These are phyloP conservation scores for Sporothrix pallida DNA, from an alignment of 2,329 filamentous ascomycete genomes.

Conservation along the genomic window DNA sequence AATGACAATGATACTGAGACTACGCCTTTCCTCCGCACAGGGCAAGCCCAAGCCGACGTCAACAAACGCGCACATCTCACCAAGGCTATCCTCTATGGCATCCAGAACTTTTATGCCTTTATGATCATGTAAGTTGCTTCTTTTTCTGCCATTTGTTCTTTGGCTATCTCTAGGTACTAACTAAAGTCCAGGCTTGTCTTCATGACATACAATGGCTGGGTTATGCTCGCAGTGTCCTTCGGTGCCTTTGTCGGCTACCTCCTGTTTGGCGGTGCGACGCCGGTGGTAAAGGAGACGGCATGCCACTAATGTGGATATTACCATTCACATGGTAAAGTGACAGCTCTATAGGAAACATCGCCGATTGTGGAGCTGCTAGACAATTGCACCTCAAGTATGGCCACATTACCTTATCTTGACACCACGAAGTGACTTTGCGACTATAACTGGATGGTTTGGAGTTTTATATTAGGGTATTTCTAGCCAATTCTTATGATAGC, in stretches of 20 bases:
- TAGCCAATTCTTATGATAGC: background rate
- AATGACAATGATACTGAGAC: constrained; percentile 63
- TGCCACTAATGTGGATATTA: constrained; percentile 69
- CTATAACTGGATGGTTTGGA: background rate
- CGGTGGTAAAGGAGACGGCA: constrained; percentile 81
- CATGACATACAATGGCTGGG: constrained; percentile 99
- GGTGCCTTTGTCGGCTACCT: constrained; percentile 91
- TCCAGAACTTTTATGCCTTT: constrained; percentile 98
- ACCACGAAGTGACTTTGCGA: background rate
- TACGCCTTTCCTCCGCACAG: constrained; percentile 71
- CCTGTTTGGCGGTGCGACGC: constrained; percentile 73
- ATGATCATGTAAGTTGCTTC: constrained; percentile 88
- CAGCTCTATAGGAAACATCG: too few species aligned
- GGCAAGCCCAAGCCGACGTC: constrained; percentile 67
- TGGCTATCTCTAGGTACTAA: constrained; percentile 47
- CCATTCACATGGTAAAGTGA: too few species aligned
- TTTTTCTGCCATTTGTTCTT: background rate
- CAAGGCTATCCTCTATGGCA: constrained; percentile 82
- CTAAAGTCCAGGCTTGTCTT: constrained; percentile 78
- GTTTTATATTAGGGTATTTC: background rate
- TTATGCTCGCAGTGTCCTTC: constrained; percentile 89
- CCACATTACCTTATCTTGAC: too few species aligned
- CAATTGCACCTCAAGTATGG: too few species aligned
- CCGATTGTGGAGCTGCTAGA: too few species aligned
- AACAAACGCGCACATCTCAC: constrained; percentile 74